Evolutionary conservation across 192 early-diverging fungal genomes (phyloP), one percentile per base, ranked within the genome.

Genomic region (Backusella macrospora): DNA sequence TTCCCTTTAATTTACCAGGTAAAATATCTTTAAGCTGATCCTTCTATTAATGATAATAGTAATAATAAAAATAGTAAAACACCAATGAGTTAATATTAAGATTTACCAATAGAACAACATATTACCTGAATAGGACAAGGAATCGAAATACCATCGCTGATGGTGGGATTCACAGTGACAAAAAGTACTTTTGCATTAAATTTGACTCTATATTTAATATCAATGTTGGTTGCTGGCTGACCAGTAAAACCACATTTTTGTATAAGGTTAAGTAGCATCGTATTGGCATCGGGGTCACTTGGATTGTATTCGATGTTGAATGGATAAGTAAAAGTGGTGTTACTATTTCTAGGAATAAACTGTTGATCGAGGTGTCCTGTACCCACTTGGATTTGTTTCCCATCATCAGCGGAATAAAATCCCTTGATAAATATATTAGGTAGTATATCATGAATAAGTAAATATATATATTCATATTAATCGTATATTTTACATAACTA

Each of bases 171-270:
- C 10, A 85, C 68, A 29, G 70, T 62, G 47, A 87, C 69, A 8
- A 78, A 72, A 23, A 87, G 69, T 15, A 84, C 81, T 70, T 73
- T 80, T 15, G 85, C 76, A 14, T 71, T 72, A 34, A 87, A 52
- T 15, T 72, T 75, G 43, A 87, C 75, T 15, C 73, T 78, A 52
- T 87, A 87, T 74, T 85, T 75, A 62, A 87, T 80, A 15, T 72
- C 68, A 15, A 87, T 44, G 12, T 79, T 47, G 0, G 72, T 62
- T 18, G 34, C 52, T 0, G 23, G 9, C 3, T 65, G 62, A 42
- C 86, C 86, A 21, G 67, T 44, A 10, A 78, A 14, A 29, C 86
- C 86, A 64, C 86, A 87, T 62, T 79, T 78, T 49, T 43, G 62
- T 16, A 80, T 65, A 68, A 87, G 76, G 23, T 81, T 81, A 10